These are phyloP conservation scores for Ceratobasidium papillatum DNA, from an alignment of 1,284 basidiomycete genomes.

Conservation along the genomic window DNA sequence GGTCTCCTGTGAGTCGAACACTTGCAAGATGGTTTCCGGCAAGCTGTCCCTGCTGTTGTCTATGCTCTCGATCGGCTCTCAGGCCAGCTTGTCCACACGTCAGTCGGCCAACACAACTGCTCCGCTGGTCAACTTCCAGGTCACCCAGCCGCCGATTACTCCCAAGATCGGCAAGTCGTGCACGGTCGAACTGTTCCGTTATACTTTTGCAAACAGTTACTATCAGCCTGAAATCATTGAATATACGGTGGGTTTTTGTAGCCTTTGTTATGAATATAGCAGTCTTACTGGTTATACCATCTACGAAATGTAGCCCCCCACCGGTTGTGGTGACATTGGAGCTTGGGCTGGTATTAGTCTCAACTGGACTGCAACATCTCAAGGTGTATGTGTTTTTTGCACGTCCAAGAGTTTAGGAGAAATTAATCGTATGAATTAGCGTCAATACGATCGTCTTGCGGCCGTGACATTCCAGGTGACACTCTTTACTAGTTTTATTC, in stretches of 20 bases:
- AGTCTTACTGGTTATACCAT: background rate
- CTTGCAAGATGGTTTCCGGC: constrained; percentile 23
- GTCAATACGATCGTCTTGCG: constrained; percentile 77
- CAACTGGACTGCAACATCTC: constrained; percentile 79
- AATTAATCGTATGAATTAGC: constrained; percentile 48
- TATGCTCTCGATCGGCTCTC: constrained; percentile 18
- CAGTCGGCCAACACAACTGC: constrained; percentile 43
- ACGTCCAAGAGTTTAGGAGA: background rate
- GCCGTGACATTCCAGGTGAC: constrained; percentile 69
- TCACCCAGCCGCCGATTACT: constrained; percentile 71
- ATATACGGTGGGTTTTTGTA: constrained; percentile 59
- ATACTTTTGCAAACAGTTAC: constrained; percentile 76
- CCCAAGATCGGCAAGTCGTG: constrained; percentile 63
- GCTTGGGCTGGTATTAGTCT: constrained; percentile 78
- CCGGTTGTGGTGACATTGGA: constrained; percentile 72
- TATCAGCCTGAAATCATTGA: constrained; percentile 70
- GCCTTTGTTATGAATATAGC: background rate
- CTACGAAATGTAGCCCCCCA: constrained; percentile 64
- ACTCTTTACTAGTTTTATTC: background rate
- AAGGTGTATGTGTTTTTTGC: constrained; percentile 56
- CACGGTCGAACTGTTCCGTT: constrained; percentile 71
- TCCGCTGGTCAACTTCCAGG: constrained; percentile 74
- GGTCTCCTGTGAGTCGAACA: constrained; percentile 15
- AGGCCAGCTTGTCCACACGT: constrained; percentile 3
- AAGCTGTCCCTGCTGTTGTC: constrained; percentile 26